Percentiles rank a stretch among this genome's conserved stretches.
Evolutionary conservation across 2,329 filamentous ascomycete genomes (phyloP).

Genomic region (Penicillium sp.): DNA sequence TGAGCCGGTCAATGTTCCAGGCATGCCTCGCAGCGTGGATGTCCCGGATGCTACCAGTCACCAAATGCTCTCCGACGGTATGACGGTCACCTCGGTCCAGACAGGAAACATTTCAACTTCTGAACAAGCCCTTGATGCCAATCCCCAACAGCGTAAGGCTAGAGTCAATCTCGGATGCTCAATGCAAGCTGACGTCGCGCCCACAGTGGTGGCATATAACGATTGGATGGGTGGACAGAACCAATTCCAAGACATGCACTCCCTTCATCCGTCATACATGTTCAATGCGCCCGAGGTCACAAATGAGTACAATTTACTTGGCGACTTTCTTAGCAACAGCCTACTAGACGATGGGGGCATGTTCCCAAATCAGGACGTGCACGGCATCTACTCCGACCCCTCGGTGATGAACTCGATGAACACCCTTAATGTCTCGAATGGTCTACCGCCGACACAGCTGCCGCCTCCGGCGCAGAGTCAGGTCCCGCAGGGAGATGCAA

Average conservation of each 20-base stretch:
- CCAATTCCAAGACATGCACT: slow-evolving; percentile 91
- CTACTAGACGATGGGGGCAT: slow-evolving; percentile 78
- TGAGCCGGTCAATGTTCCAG: slow-evolving; percentile 46
- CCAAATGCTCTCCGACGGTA: slow-evolving; percentile 41
- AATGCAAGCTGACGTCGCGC: slow-evolving; percentile 27
- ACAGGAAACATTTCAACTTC: slow-evolving; percentile 61
- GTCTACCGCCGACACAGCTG: slow-evolving; percentile 38
- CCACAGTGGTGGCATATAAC: slow-evolving; percentile 73
- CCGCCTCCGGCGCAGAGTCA: slow-evolving; percentile 31
- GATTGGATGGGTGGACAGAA: slow-evolving; percentile 76
- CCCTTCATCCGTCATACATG: slow-evolving; percentile 90
- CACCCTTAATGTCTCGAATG: slow-evolving; percentile 30
- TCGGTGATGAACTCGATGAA: slow-evolving; percentile 49
- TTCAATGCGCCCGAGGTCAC: slow-evolving; percentile 91
- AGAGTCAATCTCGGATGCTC: slow-evolving; percentile 2
- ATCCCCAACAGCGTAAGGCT: slow-evolving; percentile 71
- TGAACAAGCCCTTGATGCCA: slow-evolving; percentile 62
- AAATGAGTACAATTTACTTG: slow-evolving; percentile 94
- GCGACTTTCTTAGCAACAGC: slow-evolving; percentile 92
- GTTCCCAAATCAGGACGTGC: slow-evolving; percentile 63
- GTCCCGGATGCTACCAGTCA: slow-evolving; percentile 54
- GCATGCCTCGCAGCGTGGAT: slow-evolving; percentile 55
- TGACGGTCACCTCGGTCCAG: slow-evolving; percentile 62
- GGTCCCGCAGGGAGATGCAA: slow-evolving; percentile 48
- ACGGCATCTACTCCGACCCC: slow-evolving; percentile 60